Percentiles rank a stretch among this genome's conserved stretches.
These are phyloP conservation scores for Posidonia australis DNA, from an alignment of 106 monocot genomes.

Conservation along the genomic window DNA sequence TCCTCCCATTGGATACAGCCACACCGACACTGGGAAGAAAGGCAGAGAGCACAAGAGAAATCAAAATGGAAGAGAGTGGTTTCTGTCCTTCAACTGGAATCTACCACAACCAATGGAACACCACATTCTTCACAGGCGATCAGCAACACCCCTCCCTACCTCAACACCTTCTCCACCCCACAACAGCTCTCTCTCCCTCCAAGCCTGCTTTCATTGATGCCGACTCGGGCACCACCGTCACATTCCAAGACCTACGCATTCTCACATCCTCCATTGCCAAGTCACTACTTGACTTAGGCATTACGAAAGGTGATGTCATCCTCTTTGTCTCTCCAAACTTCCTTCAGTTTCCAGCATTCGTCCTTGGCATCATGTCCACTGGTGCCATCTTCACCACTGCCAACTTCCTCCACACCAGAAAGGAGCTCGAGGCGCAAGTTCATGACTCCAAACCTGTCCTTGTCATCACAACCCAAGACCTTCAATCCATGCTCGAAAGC, in stretches of 20 bases:
- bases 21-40: too few relatives aligned
- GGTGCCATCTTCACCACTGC: constrained; percentile 56
- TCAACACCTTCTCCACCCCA: constrained; percentile 20
- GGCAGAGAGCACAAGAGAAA: too few relatives aligned
- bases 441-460: constrained; percentile 36
- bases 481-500: constrained; percentile 27
- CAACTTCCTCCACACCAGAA: constrained; percentile 53
- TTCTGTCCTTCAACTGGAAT: constrained; percentile 37
- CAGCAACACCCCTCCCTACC: not conserved
- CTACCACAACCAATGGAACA: constrained; percentile 25
- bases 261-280: constrained; percentile 19
- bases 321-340: constrained; percentile 45
- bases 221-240: constrained; percentile 22
- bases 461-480: constrained; percentile 36
- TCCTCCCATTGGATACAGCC: too few relatives aligned
- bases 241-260: constrained; percentile 31
- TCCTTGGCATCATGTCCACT: constrained; percentile 45
- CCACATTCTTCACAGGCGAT: not conserved
- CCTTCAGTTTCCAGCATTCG: constrained; percentile 42
- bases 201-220: constrained; percentile 60
- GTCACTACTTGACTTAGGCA: constrained; percentile 16
- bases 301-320: constrained; percentile 34
- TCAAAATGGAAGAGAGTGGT: constrained; percentile 18
- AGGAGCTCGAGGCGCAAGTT: constrained; percentile 39
- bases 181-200: constrained; percentile 18